Evolutionary conservation across 768 basidiomycete genomes (phyloP).

Genomic region (Leccinum olivaceopallidum): DNA sequence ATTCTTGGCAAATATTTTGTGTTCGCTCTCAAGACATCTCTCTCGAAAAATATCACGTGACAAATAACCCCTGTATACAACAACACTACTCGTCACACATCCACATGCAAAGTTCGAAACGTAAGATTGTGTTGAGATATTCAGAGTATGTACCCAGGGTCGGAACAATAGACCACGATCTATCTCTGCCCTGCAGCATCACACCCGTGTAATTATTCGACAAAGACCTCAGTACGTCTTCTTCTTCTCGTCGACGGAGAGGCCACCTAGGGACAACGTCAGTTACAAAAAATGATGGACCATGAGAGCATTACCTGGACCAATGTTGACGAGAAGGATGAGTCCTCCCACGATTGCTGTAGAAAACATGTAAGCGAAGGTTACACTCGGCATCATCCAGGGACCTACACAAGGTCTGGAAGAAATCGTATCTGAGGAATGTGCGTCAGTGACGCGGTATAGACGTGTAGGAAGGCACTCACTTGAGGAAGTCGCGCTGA

Average conservation of each 20-base stretch:
- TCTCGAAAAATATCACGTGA: constrained; percentile 18
- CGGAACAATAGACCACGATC: constrained; percentile 7
- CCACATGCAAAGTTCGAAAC: background rate
- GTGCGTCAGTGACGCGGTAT: constrained; percentile 23
- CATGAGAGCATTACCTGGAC: constrained; percentile 64
- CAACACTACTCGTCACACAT: background rate
- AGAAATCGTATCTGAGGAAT: constrained; percentile 87
- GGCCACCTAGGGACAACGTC: constrained; percentile 60
- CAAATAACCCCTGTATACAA: constrained; percentile 10
- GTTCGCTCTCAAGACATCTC: background rate
- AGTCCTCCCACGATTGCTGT: constrained; percentile 94
- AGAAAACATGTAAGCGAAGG: constrained; percentile 11
- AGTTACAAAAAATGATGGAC: background rate
- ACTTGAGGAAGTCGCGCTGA: constrained; percentile 98
- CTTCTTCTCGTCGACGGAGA: constrained; percentile 99
- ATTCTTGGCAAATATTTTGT: constrained; percentile 15
- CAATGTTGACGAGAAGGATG: constrained; percentile 97
- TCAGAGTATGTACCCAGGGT: constrained; percentile 21
- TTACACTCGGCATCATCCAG: background rate
- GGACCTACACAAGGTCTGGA: constrained; percentile 85
- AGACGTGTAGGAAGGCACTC: constrained; percentile 29
- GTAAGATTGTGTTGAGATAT: constrained; percentile 20
- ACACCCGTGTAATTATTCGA: background rate
- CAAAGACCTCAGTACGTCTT: constrained; percentile 67
- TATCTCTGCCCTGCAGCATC: constrained; percentile 8